phyloP scores from a whole-genome alignment of 2,329 filamentous ascomycete genomes.

The Trichoderma oligosporum region DNA sequence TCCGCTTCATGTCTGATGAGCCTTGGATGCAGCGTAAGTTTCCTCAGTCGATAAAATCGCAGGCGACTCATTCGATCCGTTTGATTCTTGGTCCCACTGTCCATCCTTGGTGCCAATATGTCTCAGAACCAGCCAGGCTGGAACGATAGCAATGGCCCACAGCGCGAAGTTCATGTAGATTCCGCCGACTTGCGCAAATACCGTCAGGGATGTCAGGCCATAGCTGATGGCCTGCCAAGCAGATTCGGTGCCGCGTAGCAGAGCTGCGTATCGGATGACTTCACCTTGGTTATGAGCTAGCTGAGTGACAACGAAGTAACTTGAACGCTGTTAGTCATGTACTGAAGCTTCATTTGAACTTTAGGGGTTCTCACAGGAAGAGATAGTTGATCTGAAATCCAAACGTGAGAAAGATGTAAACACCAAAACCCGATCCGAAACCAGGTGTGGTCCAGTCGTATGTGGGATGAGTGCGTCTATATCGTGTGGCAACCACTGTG shows the following conservation, averaged over 20 bases:
- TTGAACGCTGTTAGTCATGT: constrained; percentile 26
- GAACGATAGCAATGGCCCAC: constrained; percentile 60
- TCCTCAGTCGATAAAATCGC: neutral
- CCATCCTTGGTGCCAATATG: constrained; percentile 31
- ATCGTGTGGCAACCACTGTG: constrained; percentile 61
- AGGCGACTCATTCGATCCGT: neutral
- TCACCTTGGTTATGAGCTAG: constrained; percentile 59
- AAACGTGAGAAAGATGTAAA: constrained; percentile 64
- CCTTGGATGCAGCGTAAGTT: neutral
- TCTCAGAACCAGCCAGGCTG: constrained; percentile 63
- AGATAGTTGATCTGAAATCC: constrained; percentile 73
- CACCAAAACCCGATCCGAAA: constrained; percentile 62
- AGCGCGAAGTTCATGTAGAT: constrained; percentile 69
- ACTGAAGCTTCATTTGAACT: neutral
- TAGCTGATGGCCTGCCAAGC: constrained; percentile 72
- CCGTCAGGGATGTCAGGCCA: constrained; percentile 56
- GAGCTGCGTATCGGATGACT: constrained; percentile 63
- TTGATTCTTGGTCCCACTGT: constrained; percentile 11
- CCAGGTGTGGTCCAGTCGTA: constrained; percentile 63
- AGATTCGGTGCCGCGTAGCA: constrained; percentile 67
- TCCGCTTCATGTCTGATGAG: neutral
- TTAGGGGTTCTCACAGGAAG: constrained; percentile 49
- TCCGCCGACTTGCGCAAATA: constrained; percentile 63
- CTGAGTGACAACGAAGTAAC: constrained; percentile 67
- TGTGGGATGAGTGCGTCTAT: constrained; percentile 51